Conservation (phyloP, 371 early-diverging fungal genomes). For the Choanephora cucurbitarum region DNA sequence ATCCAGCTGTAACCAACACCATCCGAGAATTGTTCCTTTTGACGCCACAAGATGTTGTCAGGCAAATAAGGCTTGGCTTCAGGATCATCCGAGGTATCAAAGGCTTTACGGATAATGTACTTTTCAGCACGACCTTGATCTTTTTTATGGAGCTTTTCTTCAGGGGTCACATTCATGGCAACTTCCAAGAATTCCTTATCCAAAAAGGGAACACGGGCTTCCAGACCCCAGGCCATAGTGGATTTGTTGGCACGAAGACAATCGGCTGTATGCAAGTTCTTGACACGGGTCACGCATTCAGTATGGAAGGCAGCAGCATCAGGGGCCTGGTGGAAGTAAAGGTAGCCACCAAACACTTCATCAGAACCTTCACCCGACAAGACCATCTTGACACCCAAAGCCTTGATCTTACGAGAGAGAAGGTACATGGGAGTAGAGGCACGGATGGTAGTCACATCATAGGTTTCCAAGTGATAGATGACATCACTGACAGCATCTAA, state of each 20-base stretch:
- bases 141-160: slow-evolving; percentile 73
- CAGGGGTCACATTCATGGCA: slow-evolving; percentile 82
- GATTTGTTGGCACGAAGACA: slow-evolving; percentile 97
- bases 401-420: slow-evolving; percentile 93
- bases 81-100: slow-evolving; percentile 70
- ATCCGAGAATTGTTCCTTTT: slow-evolving; percentile 98
- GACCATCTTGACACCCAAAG: slow-evolving; percentile 98
- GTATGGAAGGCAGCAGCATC: slow-evolving; percentile 76
- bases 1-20: slow-evolving; percentile 98
- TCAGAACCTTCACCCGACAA: slow-evolving; percentile 95
- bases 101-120: slow-evolving; percentile 79
- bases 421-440: slow-evolving; percentile 98
- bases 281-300: slow-evolving; percentile 88
- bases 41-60: slow-evolving; percentile 90
- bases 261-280: slow-evolving; percentile 94
- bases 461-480: slow-evolving; percentile 95
- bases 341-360: slow-evolving; percentile 96
- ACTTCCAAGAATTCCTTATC: slow-evolving; percentile 88
- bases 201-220: slow-evolving; percentile 96
- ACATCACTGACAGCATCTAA: slow-evolving; percentile 94
- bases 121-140: slow-evolving; percentile 83
- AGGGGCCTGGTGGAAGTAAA: slow-evolving; percentile 97
- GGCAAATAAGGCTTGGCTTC: slow-evolving; percentile 85
- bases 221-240: slow-evolving; percentile 98
- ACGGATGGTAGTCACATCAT: slow-evolving; percentile 98